Conservation (phyloP, 2,329 filamentous ascomycete genomes). For the Colletotrichum orbiculare region DNA sequence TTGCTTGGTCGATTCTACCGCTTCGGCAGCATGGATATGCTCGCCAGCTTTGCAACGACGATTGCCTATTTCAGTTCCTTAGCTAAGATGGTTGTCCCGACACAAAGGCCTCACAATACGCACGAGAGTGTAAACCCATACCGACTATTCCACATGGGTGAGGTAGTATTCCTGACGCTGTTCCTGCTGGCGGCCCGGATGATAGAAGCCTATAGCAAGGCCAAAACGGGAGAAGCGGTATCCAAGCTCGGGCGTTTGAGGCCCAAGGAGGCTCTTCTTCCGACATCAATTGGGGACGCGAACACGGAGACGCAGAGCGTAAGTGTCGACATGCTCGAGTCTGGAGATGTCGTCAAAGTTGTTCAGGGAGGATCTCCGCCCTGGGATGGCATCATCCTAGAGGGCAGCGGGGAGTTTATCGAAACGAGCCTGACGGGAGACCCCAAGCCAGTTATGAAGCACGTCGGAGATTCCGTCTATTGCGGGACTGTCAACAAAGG, state of each 20-base stretch:
- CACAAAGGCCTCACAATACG: not conserved
- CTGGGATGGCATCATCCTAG: constrained; percentile 64
- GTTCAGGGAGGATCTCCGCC: constrained; percentile 69
- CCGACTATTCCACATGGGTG: constrained; percentile 51
- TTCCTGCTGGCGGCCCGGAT: constrained; percentile 65
- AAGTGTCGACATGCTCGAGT: constrained; percentile 63
- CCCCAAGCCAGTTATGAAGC: constrained; percentile 61
- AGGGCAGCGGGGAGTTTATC: constrained; percentile 61
- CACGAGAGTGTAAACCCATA: not conserved
- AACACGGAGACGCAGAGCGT: constrained; percentile 48
- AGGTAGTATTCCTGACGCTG: constrained; percentile 73
- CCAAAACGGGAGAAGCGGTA: constrained; percentile 70
- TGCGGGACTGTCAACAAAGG: constrained; percentile 60
- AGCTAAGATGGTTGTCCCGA: constrained; percentile 62
- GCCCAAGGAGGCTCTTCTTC: constrained; percentile 62
- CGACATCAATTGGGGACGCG: constrained; percentile 42
- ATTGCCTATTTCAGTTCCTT: constrained; percentile 56
- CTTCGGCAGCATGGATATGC: constrained; percentile 52
- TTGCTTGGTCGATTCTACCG: constrained; percentile 21
- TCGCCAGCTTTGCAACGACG: constrained; percentile 24
- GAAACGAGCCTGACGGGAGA: constrained; percentile 70
- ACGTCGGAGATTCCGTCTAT: constrained; percentile 60
- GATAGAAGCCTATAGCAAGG: constrained; percentile 72
- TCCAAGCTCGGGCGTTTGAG: constrained; percentile 67
- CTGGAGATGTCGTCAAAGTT: constrained; percentile 62